A percentile compares a stretch with the other conserved stretches of the same genome.
phyloP scores from a whole-genome alignment of 2,329 filamentous ascomycete species.

The Thelonectria blattea region DNA sequence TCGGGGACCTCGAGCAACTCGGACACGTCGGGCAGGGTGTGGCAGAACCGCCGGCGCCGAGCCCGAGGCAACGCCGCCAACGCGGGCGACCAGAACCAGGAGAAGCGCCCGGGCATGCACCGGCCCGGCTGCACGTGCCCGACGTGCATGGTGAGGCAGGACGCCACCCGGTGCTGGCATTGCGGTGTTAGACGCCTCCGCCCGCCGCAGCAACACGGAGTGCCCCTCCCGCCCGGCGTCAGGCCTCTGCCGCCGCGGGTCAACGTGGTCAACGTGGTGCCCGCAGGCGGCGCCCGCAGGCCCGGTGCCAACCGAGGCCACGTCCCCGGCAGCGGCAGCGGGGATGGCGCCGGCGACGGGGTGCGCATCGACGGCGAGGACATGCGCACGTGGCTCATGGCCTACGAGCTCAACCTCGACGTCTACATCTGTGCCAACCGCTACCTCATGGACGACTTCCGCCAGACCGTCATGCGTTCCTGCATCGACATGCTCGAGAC shows the following conservation, averaged over 20 bases:
- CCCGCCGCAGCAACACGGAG: background rate
- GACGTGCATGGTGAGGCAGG: constrained; percentile 41
- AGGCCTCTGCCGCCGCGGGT: constrained; percentile 1
- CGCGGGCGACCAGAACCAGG: constrained; percentile 22
- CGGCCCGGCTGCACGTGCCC: constrained; percentile 53
- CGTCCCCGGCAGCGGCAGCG: too few relatives aligned
- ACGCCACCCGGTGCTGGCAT: constrained; percentile 33
- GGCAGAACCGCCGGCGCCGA: constrained; percentile 28
- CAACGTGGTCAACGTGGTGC: constrained; percentile 2
- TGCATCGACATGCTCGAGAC: constrained; percentile 55
- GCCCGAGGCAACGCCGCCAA: constrained; percentile 14
- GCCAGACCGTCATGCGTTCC: constrained; percentile 48
- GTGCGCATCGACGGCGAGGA: constrained; percentile 51
- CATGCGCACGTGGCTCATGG: constrained; percentile 53
- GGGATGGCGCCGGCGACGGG: background rate
- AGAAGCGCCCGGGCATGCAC: constrained; percentile 53
- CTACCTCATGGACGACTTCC: constrained; percentile 55
- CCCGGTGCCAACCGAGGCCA: too few relatives aligned
- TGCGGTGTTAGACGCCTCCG: constrained; percentile 31
- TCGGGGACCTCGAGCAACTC: constrained; percentile 27
- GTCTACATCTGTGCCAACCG: constrained; percentile 57
- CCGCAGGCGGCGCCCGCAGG: background rate
- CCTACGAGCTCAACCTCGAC: constrained; percentile 54
- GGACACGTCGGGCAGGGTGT: constrained; percentile 21
- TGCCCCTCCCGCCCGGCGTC: constrained; percentile 1